These are phyloP conservation scores for Fraxinus excelsior DNA, from an alignment of 257 asterid species.

Conservation along the genomic window DNA sequence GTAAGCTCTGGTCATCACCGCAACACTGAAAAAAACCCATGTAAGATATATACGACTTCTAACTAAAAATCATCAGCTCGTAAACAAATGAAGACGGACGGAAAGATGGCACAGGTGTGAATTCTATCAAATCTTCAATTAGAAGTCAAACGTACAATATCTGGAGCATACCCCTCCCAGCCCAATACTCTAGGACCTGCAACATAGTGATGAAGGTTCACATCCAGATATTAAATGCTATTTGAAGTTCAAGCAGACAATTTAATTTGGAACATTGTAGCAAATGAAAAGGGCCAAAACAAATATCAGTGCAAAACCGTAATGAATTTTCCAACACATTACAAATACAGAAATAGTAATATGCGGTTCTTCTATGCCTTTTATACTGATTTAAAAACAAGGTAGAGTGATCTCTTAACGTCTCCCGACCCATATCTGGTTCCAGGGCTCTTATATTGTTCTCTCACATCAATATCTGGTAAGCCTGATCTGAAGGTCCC, in stretches of 20 bases:
- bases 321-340: conserved; percentile 2
- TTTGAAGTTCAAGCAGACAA: conserved; percentile 9
- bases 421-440: neutral
- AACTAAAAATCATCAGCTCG: conserved; percentile 18
- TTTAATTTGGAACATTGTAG: conserved; percentile 2
- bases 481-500: neutral
- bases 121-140: conserved; percentile 6
- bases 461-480: neutral
- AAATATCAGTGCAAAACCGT: neutral
- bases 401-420: neutral
- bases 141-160: conserved; percentile 72
- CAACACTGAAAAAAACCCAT: conserved; percentile 60
- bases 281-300: neutral
- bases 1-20: conserved; percentile 98
- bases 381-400: neutral
- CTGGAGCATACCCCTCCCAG: conserved; percentile 98
- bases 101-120: conserved; percentile 7
- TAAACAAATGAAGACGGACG: neutral
- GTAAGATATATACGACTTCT: conserved; percentile 9
- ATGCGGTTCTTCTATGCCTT: neutral
- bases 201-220: conserved; percentile 26
- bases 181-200: conserved; percentile 93
- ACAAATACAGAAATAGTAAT: neutral
- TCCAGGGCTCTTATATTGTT: neutral
- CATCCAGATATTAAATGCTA: conserved; percentile 14